Percentiles rank a stretch among this genome's conserved stretches.
Conservation (phyloP, 441 rosid species). For the Macaranga tanarius region DNA sequence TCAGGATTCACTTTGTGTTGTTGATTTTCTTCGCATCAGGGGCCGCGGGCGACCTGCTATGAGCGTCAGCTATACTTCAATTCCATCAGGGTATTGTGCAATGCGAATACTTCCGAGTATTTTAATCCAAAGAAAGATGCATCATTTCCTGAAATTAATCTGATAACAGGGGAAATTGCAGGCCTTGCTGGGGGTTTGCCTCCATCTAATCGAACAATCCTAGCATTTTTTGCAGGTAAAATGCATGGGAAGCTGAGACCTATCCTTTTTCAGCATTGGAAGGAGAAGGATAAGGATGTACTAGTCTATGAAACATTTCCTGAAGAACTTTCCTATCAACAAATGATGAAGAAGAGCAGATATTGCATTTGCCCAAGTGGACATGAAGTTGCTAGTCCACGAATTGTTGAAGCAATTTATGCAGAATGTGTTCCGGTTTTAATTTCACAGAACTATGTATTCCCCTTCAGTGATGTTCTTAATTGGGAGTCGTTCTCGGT, state of each 20-base stretch:
- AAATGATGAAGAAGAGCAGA: conserved; percentile 50
- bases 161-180: conserved; percentile 38
- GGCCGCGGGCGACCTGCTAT: conserved; percentile 33
- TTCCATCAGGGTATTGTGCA: conserved; percentile 60
- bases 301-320: conserved; percentile 55
- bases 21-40: conserved; percentile 17
- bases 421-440: conserved; percentile 62
- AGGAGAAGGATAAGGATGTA: conserved; percentile 49
- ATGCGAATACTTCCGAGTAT: conserved; percentile 59
- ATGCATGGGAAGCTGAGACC: conserved; percentile 54
- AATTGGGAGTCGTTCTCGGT: conserved; percentile 57
- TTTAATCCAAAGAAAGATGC: conserved; percentile 62
- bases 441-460: conserved; percentile 45
- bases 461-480: conserved; percentile 60
- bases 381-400: conserved; percentile 51
- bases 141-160: conserved; percentile 56
- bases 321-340: conserved; percentile 28
- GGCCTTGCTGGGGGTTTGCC: conserved; percentile 31
- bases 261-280: conserved; percentile 51
- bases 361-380: conserved; percentile 70
- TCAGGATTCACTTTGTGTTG: background rate
- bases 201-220: conserved; percentile 30
- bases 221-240: conserved; percentile 63
- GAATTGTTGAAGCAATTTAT: conserved; percentile 61
- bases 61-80: conserved; percentile 41